Percentiles rank a stretch among this genome's conserved stretches.
These are phyloP conservation scores for Yarrowia sp. DNA, from an alignment of 805 yeast genomes.

Conservation along the genomic window DNA sequence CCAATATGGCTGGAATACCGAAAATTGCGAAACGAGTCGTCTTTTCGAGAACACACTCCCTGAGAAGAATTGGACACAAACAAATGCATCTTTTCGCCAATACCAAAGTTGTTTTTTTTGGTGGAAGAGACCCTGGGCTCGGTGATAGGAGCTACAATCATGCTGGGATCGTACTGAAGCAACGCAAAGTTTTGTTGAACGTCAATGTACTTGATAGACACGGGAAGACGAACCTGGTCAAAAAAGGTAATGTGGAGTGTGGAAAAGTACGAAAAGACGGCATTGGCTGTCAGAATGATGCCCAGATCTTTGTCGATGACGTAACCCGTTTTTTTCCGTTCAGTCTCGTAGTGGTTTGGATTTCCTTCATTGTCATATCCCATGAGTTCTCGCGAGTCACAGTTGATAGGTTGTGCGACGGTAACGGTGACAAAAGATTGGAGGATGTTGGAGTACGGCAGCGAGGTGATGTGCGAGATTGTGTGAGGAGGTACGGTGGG, in stretches of 20 bases:
- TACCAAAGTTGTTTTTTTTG: background rate
- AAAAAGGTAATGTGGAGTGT: constrained; percentile 11
- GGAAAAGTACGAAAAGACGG: background rate
- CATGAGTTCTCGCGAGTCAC: no score
- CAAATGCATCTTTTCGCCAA: background rate
- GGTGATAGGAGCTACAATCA: background rate
- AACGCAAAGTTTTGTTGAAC: background rate
- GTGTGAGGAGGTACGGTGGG: background rate
- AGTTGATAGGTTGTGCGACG: background rate
- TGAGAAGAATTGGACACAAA: background rate
- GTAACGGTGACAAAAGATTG: constrained; percentile 13
- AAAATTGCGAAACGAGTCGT: background rate
- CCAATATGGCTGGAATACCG: background rate
- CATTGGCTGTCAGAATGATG: constrained; percentile 69
- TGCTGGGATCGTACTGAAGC: constrained; percentile 12
- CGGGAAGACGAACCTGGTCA: constrained; percentile 51
- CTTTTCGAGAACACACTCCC: background rate
- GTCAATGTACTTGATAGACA: constrained; percentile 6
- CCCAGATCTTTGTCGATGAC: constrained; percentile 82
- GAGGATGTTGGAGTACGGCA: background rate
- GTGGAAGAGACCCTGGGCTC: background rate
- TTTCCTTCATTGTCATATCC: no score
- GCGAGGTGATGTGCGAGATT: background rate
- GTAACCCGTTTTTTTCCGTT: no score
- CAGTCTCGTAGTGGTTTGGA: no score